phyloP scores from a whole-genome alignment of 441 rosid genomes.

The Adansonia grandidieri region DNA sequence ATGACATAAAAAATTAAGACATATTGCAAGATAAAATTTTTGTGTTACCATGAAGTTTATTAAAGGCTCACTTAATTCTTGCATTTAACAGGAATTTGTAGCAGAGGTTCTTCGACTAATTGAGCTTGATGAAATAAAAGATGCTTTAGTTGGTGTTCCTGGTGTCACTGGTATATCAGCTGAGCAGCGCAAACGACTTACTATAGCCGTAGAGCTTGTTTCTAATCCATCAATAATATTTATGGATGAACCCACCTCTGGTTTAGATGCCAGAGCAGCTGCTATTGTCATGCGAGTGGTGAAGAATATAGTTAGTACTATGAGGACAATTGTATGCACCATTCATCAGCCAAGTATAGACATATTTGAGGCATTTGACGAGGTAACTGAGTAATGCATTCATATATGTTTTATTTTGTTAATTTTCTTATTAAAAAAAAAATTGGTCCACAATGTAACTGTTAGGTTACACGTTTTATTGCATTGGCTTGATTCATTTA shows the following conservation, averaged over 20 bases:
- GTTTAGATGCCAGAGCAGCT: slow-evolving; percentile 46
- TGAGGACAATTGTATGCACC: slow-evolving; percentile 27
- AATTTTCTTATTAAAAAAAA: not conserved
- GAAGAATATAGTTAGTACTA: slow-evolving; percentile 38
- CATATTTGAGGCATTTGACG: slow-evolving; percentile 46
- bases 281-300: slow-evolving; percentile 42
- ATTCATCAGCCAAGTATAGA: slow-evolving; percentile 32
- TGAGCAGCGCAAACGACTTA: slow-evolving; percentile 42
- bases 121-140: slow-evolving; percentile 45
- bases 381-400: slow-evolving; percentile 25
- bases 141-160: slow-evolving; percentile 40
- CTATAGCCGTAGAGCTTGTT: slow-evolving; percentile 44
- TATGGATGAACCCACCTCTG: slow-evolving; percentile 46
- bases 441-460: not conserved
- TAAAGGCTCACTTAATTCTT: not conserved
- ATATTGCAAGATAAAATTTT: not conserved
- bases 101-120: slow-evolving; percentile 37
- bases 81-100: slow-evolving; percentile 33
- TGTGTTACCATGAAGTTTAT: not conserved
- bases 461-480: not conserved
- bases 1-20: not conserved
- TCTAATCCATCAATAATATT: slow-evolving; percentile 36
- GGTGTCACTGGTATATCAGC: slow-evolving; percentile 39
- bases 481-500: not conserved
- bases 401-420: not conserved